Base-by-base conservation (phyloP, 148 eudicot genomes). In the Amaranthus hypochondriacus region DNA sequence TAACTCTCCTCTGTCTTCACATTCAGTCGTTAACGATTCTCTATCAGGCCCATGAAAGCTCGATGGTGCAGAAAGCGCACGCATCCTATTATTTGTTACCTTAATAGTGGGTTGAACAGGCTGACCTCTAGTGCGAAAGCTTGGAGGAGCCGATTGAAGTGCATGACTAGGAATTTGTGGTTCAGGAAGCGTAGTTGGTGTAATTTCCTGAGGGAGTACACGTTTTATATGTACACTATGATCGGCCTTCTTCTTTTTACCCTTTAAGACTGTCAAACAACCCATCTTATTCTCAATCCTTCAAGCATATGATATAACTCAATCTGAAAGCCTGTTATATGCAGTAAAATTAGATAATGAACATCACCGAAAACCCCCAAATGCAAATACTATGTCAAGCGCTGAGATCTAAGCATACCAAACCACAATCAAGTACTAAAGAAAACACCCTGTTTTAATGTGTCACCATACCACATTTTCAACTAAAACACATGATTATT, bases 131-230 rank as follows among this genome's bases (percentile, higher is more conserved):
- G 81, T 86, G 56, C 81, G 84, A 72, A 94, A 94, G 78, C 98
- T 95, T 28, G 96, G 89, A 46, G 98, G 97, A 52, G 99, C 97
- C 2, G 97, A 95, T 56, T 92, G 93, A 43, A 95, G 76, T 2
- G 87, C 73, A 60, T 86, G 88, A 66, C 70, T 77, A 53, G 73
- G 78, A n/a, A 66, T 60, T 71, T 78, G 88, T 39, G 96, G 98
- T 77, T 87, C 93, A 4, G 98, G 98, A 56, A 94, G 87, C 21
- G 83, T 72, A 54, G 93, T 86, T 10, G 89, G 87, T 18, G 96
- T 76, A 69, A 76, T 83, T 67, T 92, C 97, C 74, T 90, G 96
- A 51, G 90, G 89, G 46, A 86, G 83, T 21, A 84, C 87, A 6
- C 88, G 88, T 62, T 85, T 88, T 5, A 73, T 78, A 75, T 83